Conservation (phyloP, 106 monocot species). For the Iris macrosiphon region DNA sequence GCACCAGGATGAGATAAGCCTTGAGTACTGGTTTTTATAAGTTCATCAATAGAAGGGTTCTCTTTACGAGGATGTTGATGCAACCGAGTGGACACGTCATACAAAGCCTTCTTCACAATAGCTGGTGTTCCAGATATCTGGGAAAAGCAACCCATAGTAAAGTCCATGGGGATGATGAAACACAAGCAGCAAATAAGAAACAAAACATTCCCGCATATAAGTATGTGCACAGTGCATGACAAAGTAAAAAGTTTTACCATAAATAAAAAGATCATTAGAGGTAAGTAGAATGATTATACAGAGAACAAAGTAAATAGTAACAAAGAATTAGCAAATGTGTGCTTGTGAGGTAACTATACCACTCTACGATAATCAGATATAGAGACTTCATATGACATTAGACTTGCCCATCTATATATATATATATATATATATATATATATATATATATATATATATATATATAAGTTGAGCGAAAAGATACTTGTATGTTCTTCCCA, state of each 20-base stretch:
- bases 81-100: constrained; percentile 58
- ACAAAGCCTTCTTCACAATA: constrained; percentile 49
- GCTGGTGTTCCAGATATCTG: constrained; percentile 62
- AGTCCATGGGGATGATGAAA: too few species aligned
- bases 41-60: constrained; percentile 56
- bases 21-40: constrained; percentile 65
- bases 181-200: neutral
- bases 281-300: too few species aligned
- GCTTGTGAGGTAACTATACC: too few species aligned
- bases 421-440: too few species aligned
- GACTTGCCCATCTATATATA: too few species aligned
- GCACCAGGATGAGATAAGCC: constrained; percentile 19
- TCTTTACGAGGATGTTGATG: constrained; percentile 75
- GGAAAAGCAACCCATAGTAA: too few species aligned
- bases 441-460: too few species aligned
- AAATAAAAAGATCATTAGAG: constrained; percentile 1
- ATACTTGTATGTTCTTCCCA: too few species aligned
- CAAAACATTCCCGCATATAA: neutral
- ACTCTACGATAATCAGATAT: too few species aligned
- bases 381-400: too few species aligned
- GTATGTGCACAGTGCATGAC: neutral
- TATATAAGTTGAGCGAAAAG: too few species aligned
- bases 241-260: neutral
- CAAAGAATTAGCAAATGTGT: neutral
- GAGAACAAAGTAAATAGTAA: neutral